Evolutionary conservation across 2,329 filamentous ascomycete species (phyloP).

Genomic region (Leptographium lundbergii): DNA sequence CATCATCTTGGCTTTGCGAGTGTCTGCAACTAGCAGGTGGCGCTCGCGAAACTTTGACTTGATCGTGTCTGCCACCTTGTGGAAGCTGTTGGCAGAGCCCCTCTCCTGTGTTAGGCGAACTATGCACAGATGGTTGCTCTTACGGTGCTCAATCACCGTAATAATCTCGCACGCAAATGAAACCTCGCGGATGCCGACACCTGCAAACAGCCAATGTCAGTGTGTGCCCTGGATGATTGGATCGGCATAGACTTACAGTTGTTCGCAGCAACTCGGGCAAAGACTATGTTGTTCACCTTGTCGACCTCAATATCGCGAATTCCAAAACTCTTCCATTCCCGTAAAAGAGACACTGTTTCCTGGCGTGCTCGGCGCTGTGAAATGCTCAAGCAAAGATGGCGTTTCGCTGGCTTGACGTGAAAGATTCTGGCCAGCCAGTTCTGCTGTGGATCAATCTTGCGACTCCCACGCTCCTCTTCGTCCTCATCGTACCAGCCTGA

Average conservation of each 20-base stretch:
- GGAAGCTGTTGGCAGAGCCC: constrained; percentile 84
- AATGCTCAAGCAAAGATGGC: constrained; percentile 62
- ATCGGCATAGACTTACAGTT: constrained; percentile 52
- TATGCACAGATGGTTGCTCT: constrained; percentile 62
- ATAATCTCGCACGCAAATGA: constrained; percentile 79
- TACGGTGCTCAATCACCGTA: constrained; percentile 76
- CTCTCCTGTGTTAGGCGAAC: constrained; percentile 79
- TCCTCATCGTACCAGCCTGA: constrained; percentile 14
- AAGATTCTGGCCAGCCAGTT: constrained; percentile 87
- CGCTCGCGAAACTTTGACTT: constrained; percentile 53
- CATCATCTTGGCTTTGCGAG: constrained; percentile 59
- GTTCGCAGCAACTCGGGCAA: constrained; percentile 58
- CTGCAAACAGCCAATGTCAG: constrained; percentile 18
- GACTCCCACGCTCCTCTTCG: constrained; percentile 26
- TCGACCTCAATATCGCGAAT: constrained; percentile 68
- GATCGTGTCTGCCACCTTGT: constrained; percentile 68
- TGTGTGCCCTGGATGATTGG: neutral
- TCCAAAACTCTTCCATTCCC: constrained; percentile 73
- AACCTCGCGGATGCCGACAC: constrained; percentile 75
- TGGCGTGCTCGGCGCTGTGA: constrained; percentile 62
- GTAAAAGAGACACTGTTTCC: constrained; percentile 62
- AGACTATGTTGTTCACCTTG: constrained; percentile 66
- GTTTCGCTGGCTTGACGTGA: constrained; percentile 71
- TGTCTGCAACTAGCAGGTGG: constrained; percentile 56
- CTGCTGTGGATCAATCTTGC: constrained; percentile 54